Evolutionary conservation across 768 basidiomycete genomes (phyloP), one percentile per base, ranked within the genome.

Genomic region (Dacryopinax primogenitus): DNA sequence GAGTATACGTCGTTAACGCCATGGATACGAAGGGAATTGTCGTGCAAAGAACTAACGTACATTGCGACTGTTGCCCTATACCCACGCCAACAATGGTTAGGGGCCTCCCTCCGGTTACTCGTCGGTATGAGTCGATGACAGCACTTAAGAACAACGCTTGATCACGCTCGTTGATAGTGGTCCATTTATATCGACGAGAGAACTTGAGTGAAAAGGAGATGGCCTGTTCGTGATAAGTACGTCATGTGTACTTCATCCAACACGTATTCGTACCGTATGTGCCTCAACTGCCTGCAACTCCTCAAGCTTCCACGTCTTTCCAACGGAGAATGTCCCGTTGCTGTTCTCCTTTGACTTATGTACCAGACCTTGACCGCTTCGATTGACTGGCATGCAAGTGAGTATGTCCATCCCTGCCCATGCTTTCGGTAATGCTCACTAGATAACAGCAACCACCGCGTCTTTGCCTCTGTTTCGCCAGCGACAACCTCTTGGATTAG

Each of bases 261-360:
- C 0, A 45, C 16, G 15, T 0, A 1, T 37, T 12, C 76, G 66
- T 62, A 95, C 93, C 72, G 80, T 82, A 35, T 82, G 66, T 58
- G 95, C 86, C 68, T 94, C 86, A 47, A 99, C 73, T 37, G 77
- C 84, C 67, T 88, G 83, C 70, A 98, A 80, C 74, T 97, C 94
- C 41, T 83, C 74, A 62, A 98, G 76, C 66, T 78, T 82, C 96
- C 96, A 99, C 1, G 95, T 92, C 78, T 99, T 99, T 4, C 96
- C 96, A 61, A 98, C 91, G 7, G 92, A 96, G 76, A 95, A 98
- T 0, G 91, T 83, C 34, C 90, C 87, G 72, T 97, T 98, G 44
- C 87, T 86, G 73, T 99, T 98, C 68, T 91, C 78, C 77, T 98
- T 98, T 1, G 94, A 92, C 77, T 99, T 99, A 82, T 99, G 94